Evolutionary conservation across 2,329 filamentous ascomycete genomes (phyloP).

Genomic region (Sporothrix humicola): DNA sequence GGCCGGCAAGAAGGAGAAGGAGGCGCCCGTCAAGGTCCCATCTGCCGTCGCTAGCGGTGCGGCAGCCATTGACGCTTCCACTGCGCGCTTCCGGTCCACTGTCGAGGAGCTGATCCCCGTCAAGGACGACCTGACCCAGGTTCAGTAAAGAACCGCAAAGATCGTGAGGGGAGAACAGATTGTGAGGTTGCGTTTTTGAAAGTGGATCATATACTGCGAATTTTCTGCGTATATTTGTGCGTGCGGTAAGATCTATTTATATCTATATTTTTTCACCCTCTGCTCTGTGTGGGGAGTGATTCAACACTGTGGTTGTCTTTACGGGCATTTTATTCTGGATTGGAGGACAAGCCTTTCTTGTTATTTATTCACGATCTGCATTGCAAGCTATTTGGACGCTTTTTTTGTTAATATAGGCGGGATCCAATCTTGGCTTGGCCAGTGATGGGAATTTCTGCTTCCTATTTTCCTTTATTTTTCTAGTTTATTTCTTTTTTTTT

Average conservation of each 20-base stretch:
- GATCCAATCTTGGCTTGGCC: not conserved
- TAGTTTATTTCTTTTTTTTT: not conserved
- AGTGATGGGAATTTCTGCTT: not conserved
- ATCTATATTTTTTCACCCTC: not conserved
- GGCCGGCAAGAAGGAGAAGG: slow-evolving; percentile 39
- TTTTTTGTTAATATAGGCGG: not conserved
- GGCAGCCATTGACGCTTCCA: slow-evolving; percentile 43
- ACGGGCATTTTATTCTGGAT: not conserved
- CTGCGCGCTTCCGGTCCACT: slow-evolving; percentile 36
- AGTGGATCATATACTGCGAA: not conserved
- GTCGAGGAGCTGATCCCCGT: slow-evolving; percentile 37
- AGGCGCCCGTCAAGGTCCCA: slow-evolving; percentile 33
- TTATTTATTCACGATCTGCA: not conserved
- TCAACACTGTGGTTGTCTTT: too few species aligned
- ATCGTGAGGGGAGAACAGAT: not conserved
- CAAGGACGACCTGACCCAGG: slow-evolving; percentile 38
- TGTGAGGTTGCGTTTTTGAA: not conserved
- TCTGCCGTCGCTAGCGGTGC: slow-evolving; percentile 26
- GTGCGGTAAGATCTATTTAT: not conserved
- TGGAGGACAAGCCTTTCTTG: not conserved
- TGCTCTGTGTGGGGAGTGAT: not conserved
- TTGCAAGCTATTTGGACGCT: not conserved
- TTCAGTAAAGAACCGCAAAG: slow-evolving; percentile 35
- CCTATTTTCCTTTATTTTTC: not conserved
- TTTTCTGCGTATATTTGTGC: not conserved